These are phyloP conservation scores for Colletotrichum costaricense DNA, from an alignment of 2,329 filamentous ascomycete species.

Conservation along the genomic window DNA sequence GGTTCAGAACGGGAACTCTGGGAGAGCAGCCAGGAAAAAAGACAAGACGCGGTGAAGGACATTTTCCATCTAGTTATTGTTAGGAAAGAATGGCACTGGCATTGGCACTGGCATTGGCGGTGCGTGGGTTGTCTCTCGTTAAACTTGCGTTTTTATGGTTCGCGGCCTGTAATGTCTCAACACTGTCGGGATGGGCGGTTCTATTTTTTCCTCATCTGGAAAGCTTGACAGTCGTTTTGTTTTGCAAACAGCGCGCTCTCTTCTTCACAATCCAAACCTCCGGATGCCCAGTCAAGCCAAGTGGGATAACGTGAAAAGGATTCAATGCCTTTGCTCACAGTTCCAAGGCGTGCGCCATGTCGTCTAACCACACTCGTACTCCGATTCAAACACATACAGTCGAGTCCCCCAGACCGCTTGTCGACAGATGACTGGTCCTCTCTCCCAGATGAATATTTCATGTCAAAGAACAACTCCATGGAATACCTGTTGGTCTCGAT, in stretches of 20 bases:
- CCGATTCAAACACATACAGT: neutral
- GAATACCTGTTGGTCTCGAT: conserved; percentile 25
- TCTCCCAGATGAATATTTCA: neutral
- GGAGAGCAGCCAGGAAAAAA: neutral
- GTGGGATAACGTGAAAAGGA: neutral
- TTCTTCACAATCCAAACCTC: neutral
- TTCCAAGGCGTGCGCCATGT: neutral
- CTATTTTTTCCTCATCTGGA: conserved; percentile 25
- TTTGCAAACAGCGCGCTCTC: conserved; percentile 28
- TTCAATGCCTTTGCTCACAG: neutral
- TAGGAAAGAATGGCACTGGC: conserved; percentile 5
- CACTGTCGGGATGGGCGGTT: conserved; percentile 16
- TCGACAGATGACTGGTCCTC: neutral
- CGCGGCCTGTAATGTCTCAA: conserved; percentile 29
- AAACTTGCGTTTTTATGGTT: conserved; percentile 25
- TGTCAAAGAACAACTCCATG: conserved; percentile 10
- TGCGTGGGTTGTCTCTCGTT: conserved; percentile 31
- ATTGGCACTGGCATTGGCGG: conserved; percentile 23
- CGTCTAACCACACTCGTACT: conserved; percentile 11
- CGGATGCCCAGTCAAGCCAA: neutral
- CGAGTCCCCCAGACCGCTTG: conserved; percentile 2
- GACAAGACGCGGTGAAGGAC: conserved; percentile 33
- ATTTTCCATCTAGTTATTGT: conserved; percentile 14
- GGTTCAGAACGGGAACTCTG: conserved; percentile 30
- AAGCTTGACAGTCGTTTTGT: neutral